Evolutionary conservation across 192 early-diverging fungal species (phyloP).

Genomic region (Mortierella antarctica): DNA sequence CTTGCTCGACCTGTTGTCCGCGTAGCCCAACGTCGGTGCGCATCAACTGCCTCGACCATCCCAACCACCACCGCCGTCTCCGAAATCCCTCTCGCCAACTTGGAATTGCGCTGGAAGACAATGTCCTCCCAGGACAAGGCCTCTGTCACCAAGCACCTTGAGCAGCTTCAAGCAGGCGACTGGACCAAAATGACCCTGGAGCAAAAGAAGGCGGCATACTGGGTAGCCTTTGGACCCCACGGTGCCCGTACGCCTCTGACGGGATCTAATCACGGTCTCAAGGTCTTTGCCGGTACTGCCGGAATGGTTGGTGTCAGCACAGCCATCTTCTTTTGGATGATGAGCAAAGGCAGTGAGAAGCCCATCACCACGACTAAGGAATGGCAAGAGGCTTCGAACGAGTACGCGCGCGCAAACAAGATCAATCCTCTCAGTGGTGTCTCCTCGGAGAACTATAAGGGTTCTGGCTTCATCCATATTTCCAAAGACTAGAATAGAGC

Average conservation of each 20-base stretch:
- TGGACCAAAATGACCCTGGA: constrained; percentile 94
- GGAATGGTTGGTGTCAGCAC: constrained; percentile 62
- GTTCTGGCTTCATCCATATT: constrained; percentile 72
- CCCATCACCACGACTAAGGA: constrained; percentile 79
- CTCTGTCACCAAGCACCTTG: constrained; percentile 81
- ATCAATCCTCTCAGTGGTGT: constrained; percentile 83
- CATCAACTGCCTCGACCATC: constrained; percentile 13
- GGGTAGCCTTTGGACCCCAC: constrained; percentile 95
- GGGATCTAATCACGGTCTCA: constrained; percentile 75
- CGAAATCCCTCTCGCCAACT: constrained; percentile 61
- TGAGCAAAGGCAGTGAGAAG: constrained; percentile 64
- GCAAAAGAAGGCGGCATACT: constrained; percentile 97
- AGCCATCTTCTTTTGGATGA: constrained; percentile 70
- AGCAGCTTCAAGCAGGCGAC: constrained; percentile 92
- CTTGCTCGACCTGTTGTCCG: constrained; percentile 62
- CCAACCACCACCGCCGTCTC: constrained; percentile 49
- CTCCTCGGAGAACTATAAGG: constrained; percentile 83
- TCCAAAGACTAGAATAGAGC: constrained; percentile 49
- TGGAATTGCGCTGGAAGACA: constrained; percentile 72
- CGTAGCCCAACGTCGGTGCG: constrained; percentile 57
- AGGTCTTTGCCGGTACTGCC: constrained; percentile 74
- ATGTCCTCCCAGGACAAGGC: constrained; percentile 81
- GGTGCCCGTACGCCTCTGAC: constrained; percentile 82
- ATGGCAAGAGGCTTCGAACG: constrained; percentile 88
- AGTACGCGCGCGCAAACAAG: constrained; percentile 73